phyloP scores from a whole-genome alignment of 768 basidiomycete genomes.

The Kwoniella bestiolae region DNA sequence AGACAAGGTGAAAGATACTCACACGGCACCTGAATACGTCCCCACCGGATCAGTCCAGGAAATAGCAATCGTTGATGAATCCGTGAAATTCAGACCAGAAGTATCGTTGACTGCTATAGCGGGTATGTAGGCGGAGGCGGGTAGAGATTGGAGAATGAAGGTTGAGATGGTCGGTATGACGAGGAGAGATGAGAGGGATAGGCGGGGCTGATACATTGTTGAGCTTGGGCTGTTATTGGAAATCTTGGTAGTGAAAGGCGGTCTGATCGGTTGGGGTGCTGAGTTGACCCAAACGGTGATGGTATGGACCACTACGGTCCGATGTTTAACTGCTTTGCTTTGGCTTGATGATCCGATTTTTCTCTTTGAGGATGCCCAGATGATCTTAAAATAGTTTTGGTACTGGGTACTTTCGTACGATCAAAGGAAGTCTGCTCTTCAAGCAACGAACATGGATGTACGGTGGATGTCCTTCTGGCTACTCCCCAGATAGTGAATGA shows the following conservation, averaged over 20 bases:
- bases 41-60: conserved; percentile 62
- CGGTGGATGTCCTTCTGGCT: background rate
- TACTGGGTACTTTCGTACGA: background rate
- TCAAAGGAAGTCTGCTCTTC: background rate
- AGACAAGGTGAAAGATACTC: conserved; percentile 24
- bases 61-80: conserved; percentile 64
- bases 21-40: conserved; percentile 48
- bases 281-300: no score
- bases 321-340: no score
- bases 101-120: conserved; percentile 74
- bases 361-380: no score
- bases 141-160: conserved; percentile 23
- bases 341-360: no score
- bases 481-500: background rate
- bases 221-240: no score
- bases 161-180: conserved; percentile 38
- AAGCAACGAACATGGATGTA: background rate
- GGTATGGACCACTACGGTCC: no score
- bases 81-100: conserved; percentile 63
- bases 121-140: conserved; percentile 66
- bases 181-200: conserved; percentile 26
- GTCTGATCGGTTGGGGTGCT: no score
- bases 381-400: background rate
- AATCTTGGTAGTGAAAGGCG: no score
- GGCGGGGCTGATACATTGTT: background rate